Evolutionary conservation across 768 basidiomycete species (phyloP).

Genomic region (Boletus insuetus): DNA sequence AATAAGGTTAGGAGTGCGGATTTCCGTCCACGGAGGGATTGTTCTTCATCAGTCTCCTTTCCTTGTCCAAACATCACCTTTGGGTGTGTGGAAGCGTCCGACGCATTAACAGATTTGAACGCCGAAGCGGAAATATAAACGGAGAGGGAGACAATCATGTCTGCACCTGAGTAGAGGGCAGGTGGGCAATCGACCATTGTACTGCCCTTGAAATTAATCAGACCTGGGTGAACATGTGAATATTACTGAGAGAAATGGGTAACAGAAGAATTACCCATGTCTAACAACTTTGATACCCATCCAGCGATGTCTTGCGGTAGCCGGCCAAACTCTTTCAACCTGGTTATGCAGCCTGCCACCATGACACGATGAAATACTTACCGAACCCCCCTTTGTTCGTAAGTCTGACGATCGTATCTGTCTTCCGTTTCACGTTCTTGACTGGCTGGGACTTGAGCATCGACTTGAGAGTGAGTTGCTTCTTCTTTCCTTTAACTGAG

Average conservation of each 20-base stretch:
- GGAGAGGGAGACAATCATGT: slow-evolving; percentile 73
- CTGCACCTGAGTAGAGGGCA: slow-evolving; percentile 67
- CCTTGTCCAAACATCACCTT: slow-evolving; percentile 66
- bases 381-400: slow-evolving; percentile 65
- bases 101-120: slow-evolving; percentile 50
- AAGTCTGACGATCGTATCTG: slow-evolving; percentile 64
- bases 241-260: not conserved
- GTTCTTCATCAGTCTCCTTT: slow-evolving; percentile 76
- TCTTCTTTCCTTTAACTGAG: slow-evolving; percentile 43
- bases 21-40: slow-evolving; percentile 77
- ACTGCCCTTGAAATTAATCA: slow-evolving; percentile 64
- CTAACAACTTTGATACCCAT: slow-evolving; percentile 75
- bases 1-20: slow-evolving; percentile 71
- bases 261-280: slow-evolving; percentile 47
- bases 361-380: slow-evolving; percentile 28
- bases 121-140: slow-evolving; percentile 68
- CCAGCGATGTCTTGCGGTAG: slow-evolving; percentile 64
- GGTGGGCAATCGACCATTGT: slow-evolving; percentile 79
- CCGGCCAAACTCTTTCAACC: slow-evolving; percentile 66
- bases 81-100: slow-evolving; percentile 27
- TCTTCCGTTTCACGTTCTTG: slow-evolving; percentile 49
- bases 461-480: slow-evolving; percentile 60
- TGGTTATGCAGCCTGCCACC: not conserved
- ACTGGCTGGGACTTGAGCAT: slow-evolving; percentile 61
- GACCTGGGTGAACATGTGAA: slow-evolving; percentile 37